Conservation (phyloP, 1,284 basidiomycete species). For the Veloboletus limbatus region DNA sequence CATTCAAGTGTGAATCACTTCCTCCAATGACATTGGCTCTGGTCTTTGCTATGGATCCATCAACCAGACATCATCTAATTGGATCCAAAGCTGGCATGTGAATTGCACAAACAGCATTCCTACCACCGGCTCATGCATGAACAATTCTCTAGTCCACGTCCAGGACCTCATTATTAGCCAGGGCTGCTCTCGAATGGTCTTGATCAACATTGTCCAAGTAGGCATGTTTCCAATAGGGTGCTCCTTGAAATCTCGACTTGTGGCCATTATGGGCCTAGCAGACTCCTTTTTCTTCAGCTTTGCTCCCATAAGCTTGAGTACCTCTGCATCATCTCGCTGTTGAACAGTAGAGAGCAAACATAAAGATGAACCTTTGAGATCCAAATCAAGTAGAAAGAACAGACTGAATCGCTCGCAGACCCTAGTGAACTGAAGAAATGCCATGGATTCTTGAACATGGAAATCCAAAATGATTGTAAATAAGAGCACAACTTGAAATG, state of each 20-base stretch:
- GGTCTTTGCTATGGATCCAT: background rate
- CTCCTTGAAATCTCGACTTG: background rate
- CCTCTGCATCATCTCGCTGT: background rate
- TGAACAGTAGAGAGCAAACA: background rate
- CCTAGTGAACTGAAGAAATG: background rate
- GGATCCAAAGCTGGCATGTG: background rate
- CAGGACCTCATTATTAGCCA: background rate
- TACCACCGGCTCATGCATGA: background rate
- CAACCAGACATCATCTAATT: background rate
- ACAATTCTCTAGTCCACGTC: background rate
- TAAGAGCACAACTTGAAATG: background rate
- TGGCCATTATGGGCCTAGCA: background rate
- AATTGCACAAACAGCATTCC: background rate
- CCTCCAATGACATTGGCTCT: background rate
- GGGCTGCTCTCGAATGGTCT: background rate
- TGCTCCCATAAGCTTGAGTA: background rate
- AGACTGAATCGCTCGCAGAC: background rate
- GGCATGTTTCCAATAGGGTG: background rate
- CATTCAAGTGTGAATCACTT: background rate
- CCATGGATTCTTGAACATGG: background rate
- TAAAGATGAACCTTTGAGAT: background rate
- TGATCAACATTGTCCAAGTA: background rate
- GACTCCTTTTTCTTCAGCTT: background rate
- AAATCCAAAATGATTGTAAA: background rate
- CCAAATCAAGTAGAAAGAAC: background rate